Evolutionary conservation across 2,329 filamentous ascomycete species (phyloP).

Genomic region (Fusarium sp.): DNA sequence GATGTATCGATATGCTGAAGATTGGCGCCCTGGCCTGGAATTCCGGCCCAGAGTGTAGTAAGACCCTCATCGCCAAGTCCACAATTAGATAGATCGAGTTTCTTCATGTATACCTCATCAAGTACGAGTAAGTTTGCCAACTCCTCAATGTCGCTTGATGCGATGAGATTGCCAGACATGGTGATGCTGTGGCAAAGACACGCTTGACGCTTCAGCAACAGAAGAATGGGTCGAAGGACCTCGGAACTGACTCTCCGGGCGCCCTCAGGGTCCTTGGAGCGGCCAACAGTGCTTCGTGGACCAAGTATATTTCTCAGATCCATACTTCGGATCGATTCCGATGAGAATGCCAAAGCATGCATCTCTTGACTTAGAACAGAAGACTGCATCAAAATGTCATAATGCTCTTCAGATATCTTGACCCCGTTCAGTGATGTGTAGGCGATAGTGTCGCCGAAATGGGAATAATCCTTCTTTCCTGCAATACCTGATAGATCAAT

Average conservation of each 20-base stretch:
- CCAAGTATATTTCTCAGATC: conserved; percentile 59
- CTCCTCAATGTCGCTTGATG: conserved; percentile 58
- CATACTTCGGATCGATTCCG: conserved; percentile 63
- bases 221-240: conserved; percentile 58
- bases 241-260: conserved; percentile 48
- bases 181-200: conserved; percentile 61
- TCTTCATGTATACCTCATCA: conserved; percentile 53
- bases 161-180: conserved; percentile 60
- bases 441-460: conserved; percentile 57
- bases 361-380: conserved; percentile 65
- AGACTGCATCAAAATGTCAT: conserved; percentile 58
- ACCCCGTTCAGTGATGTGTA: conserved; percentile 63
- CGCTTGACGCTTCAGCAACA: conserved; percentile 58
- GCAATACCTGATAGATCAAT: conserved; percentile 57
- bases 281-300: conserved; percentile 34
- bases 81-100: conserved; percentile 61
- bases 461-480: conserved; percentile 54
- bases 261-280: conserved; percentile 35
- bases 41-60: conserved; percentile 57
- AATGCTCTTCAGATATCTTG: conserved; percentile 59
- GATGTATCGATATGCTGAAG: conserved; percentile 62
- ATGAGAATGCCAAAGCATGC: conserved; percentile 64
- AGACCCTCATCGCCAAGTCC: conserved; percentile 60
- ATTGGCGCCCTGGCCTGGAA: conserved; percentile 56
- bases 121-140: conserved; percentile 47